A percentile compares a stretch with the other conserved stretches of the same genome.
phyloP scores from a whole-genome alignment of 192 early-diverging fungal genomes.

The Mortierella alpina region DNA sequence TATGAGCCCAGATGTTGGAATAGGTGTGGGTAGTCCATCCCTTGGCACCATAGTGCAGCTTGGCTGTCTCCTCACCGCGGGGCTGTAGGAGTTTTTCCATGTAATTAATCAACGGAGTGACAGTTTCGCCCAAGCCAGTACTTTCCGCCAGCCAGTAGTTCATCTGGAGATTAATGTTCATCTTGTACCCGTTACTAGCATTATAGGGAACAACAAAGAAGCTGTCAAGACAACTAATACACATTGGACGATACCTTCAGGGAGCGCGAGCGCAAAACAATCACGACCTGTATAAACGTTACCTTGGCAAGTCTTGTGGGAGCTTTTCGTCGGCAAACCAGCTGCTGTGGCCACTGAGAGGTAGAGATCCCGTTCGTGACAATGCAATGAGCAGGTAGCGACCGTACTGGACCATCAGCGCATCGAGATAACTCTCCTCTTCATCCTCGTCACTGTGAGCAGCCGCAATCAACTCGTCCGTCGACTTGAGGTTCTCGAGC shows the following conservation, averaged over 20 bases:
- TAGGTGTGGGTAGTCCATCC: slow-evolving; percentile 43
- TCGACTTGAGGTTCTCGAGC: slow-evolving; percentile 12
- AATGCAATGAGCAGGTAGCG: slow-evolving; percentile 47
- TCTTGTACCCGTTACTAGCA: slow-evolving; percentile 35
- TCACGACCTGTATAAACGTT: not conserved
- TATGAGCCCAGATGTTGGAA: slow-evolving; percentile 53
- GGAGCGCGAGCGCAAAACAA: not conserved
- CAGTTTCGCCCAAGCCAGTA: slow-evolving; percentile 45
- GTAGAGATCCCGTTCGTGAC: slow-evolving; percentile 46
- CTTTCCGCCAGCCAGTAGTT: slow-evolving; percentile 52
- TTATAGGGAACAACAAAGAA: not conserved
- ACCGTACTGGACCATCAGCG: slow-evolving; percentile 32
- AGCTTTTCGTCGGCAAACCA: slow-evolving; percentile 6
- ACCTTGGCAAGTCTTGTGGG: slow-evolving; percentile 16
- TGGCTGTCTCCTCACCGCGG: slow-evolving; percentile 48
- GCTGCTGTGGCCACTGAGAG: slow-evolving; percentile 20
- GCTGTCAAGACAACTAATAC: not conserved
- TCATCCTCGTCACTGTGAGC: not conserved
- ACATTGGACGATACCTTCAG: not conserved
- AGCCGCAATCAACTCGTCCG: slow-evolving; percentile 27
- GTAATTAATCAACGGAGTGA: slow-evolving; percentile 47
- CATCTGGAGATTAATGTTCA: slow-evolving; percentile 46
- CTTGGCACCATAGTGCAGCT: slow-evolving; percentile 29
- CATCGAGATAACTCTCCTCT: slow-evolving; percentile 29
- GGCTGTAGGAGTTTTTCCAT: slow-evolving; percentile 41